Evolutionary conservation across 129 eudicot species (phyloP).

Genomic region (Flaveria brownii): DNA sequence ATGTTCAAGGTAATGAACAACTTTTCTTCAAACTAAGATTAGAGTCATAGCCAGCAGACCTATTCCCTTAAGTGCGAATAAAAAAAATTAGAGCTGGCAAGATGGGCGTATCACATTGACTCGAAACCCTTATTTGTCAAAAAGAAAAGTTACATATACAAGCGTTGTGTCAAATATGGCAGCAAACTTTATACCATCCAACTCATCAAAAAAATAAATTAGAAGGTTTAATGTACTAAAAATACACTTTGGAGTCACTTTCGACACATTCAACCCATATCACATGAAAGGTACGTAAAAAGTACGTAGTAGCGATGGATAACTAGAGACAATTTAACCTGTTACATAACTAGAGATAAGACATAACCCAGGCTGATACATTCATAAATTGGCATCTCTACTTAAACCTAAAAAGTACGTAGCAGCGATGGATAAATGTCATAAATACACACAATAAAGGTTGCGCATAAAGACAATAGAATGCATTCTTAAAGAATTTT

Average conservation of each 20-base stretch:
- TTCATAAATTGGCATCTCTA: not conserved
- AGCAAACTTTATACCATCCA: not conserved
- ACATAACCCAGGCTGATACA: not conserved
- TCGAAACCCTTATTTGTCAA: not conserved
- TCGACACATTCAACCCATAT: not conserved
- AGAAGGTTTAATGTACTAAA: not conserved
- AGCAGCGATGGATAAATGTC: not conserved
- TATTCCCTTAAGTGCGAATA: not conserved
- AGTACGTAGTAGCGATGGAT: no score
- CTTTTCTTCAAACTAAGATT: not conserved
- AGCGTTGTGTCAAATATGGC: not conserved
- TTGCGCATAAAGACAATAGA: not conserved
- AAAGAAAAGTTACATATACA: not conserved
- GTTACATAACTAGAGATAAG: not conserved
- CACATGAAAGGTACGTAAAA: not conserved
- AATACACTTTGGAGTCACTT: not conserved
- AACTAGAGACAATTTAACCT: not conserved
- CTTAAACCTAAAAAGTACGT: not conserved
- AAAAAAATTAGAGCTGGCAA: constrained; percentile 15
- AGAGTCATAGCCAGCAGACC: not conserved
- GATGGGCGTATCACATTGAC: not conserved
- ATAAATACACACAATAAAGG: not conserved
- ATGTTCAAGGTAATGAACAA: not conserved
- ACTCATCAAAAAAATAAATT: not conserved
- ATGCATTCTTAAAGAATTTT: not conserved